Base-by-base conservation (phyloP, 176 grass and related monocot genomes). In the Triticum monococcum region DNA sequence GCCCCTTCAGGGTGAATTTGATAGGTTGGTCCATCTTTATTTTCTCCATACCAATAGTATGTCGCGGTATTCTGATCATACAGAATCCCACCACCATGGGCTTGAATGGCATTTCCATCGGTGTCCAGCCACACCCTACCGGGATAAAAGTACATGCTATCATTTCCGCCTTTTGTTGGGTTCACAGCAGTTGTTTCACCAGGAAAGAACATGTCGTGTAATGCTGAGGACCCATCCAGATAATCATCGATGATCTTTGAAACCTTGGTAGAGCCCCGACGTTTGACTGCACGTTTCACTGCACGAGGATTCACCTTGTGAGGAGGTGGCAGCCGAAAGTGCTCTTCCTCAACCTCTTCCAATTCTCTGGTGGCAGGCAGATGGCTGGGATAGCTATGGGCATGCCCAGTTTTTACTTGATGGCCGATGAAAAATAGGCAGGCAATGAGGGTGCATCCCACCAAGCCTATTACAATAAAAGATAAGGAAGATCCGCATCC, bases 11-110 rank as follows among this genome's bases (percentile, higher is more conserved):
- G 60, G 63, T 86, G 87, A 63, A 90, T 52, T 88, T 90, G 89
- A 56, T 98, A 98, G 11, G 91, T 94, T 43, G 82, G 81, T 38
- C 90, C 96, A 52, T 91, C 90, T 92, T 94, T 98, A 65, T 94
- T 98, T 79, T 98, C 97, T 85, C 97, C 97, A 31, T 98, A 98
- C 97, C 94, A 95, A 70, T 98, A 98, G 64, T 91, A 96, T 59
- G 84, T 96, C 32, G 66, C 77, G 14, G 88, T 85, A 61, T 48
- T 91, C 1, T 89, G 66, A 90, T 98, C 93, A 87, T 84, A 94
- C 23, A 94, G 77, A 83, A 96, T 86, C 66, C 96, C 96, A 4
- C 96, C 96, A 62, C 96, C 96, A 88, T 98, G 93, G 57, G 96
- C 96, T 89, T 98, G 93, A 87, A 96, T 98, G 66, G 88, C 40